Base-by-base conservation (phyloP, 106 monocot species). In the Dendrobium catenatum region DNA sequence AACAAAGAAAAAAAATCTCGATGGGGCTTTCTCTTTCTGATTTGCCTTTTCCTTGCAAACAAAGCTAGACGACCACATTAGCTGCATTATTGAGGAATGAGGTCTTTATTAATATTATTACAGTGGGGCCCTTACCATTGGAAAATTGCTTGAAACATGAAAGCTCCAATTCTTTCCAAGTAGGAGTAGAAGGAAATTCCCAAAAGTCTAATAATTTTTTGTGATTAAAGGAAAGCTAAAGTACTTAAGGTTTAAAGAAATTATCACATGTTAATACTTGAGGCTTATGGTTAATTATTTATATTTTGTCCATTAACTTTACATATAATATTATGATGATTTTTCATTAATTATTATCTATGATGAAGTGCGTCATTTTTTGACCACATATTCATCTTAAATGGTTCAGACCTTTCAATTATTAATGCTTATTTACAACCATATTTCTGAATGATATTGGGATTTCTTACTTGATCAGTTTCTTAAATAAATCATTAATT, bases 31-130 rank as follows among this genome's bases (percentile, higher is more conserved):
- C n/a, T 55, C 54, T 55, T 37, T 78, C 41, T 59, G 29, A 58
- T 58, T 78, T 78, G 3, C 33, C 70, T 59, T 9, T 59, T 78
- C 9, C 56, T 29, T 78, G 3, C 49, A 24, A 11, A 78, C 37
- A 37, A 59, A 58, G 27, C 40, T 77, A 58, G 54, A 26, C 29
- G 56, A 24, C 72, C 72, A 78, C 73, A 33, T n/a, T 42, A 24
- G 55, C 42, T 85, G 72, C 81, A 78, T 81, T 77, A 85, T 85
- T 85, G 78, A 85, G 72, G 4, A 81, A 78, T 73, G 67, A 77
- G 55, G 81, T 51, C 54, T 66, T 66, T 80, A n/a, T 42, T 68
- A 55, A 18, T 40, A 15, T 75, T 22, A 55, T 31, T 37, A 47
- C 42, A 41, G 29, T 80, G 74, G 76, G 37, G 17, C 49, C 81